Percentiles rank a stretch among this genome's conserved stretches.
Evolutionary conservation across 129 eudicot genomes (phyloP).

Genomic region (Lactuca saligna): DNA sequence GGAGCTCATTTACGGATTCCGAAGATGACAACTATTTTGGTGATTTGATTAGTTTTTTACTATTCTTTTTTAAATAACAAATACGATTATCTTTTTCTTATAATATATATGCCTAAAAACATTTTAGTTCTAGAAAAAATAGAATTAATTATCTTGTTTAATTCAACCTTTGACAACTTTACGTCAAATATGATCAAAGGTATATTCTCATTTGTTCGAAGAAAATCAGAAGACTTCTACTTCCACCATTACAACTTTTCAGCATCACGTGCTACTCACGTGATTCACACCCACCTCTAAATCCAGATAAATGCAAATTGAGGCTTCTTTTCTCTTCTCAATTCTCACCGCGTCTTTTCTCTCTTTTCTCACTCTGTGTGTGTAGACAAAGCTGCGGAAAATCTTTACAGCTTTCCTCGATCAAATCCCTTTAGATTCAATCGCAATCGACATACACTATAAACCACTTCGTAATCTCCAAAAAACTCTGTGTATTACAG

Average conservation of each 20-base stretch:
- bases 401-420: not conserved
- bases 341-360: not conserved
- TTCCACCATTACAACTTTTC: not conserved
- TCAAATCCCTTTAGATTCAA: not conserved
- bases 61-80: no score
- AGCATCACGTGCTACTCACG: conserved; percentile 24
- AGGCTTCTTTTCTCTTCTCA: not conserved
- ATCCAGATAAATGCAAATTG: conserved; percentile 20
- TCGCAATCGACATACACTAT: not conserved
- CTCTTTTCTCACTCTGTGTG: not conserved
- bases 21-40: no score
- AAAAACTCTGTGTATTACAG: not conserved
- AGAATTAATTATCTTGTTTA: not conserved
- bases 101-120: not conserved
- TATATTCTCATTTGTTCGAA: conserved; percentile 20
- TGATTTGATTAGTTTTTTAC: no score
- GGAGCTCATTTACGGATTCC: no score
- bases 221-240: not conserved
- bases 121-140: not conserved
- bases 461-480: not conserved
- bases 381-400: conserved; percentile 11
- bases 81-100: no score
- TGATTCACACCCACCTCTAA: not conserved
- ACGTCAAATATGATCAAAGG: conserved; percentile 28
- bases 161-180: conserved; percentile 18